Conservation (phyloP, 2,329 filamentous ascomycete genomes). For the Fusarium devonianum region DNA sequence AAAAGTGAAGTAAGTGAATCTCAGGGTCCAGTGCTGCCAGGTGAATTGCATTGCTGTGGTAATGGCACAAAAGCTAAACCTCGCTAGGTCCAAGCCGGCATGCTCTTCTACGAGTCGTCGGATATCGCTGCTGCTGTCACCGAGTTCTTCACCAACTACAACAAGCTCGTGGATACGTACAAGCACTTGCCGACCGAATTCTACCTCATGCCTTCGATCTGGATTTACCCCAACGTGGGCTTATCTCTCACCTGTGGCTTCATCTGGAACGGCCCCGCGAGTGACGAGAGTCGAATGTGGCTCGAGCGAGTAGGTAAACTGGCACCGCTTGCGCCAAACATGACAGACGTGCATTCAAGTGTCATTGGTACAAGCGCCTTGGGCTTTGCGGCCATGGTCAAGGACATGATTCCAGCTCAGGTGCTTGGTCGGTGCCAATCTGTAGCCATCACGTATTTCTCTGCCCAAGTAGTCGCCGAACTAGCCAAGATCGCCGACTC, state of each 20-base stretch:
- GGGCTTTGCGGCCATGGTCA: constrained; percentile 6
- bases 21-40: too few species aligned
- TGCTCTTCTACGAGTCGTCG: constrained; percentile 12
- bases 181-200: constrained; percentile 3
- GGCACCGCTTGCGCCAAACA: constrained; percentile 1
- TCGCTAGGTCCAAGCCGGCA: constrained; percentile 9
- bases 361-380: constrained; percentile 2
- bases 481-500: constrained; percentile 5
- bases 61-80: not conserved
- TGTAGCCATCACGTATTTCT: constrained; percentile 2
- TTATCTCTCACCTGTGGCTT: constrained; percentile 6
- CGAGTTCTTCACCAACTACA: constrained; percentile 12
- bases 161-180: not conserved
- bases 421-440: constrained; percentile 5
- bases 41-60: not conserved
- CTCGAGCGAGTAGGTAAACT: not conserved
- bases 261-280: constrained; percentile 10
- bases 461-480: not conserved
- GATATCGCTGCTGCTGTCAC: constrained; percentile 1
- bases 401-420: constrained; percentile 7
- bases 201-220: constrained; percentile 6
- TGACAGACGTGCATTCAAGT: not conserved
- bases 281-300: constrained; percentile 9
- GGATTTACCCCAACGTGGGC: constrained; percentile 1
- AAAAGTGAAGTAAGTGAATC: constrained; percentile 3